Base-by-base conservation (phyloP, 179 eudicot species). In the Camellia oleifera region DNA sequence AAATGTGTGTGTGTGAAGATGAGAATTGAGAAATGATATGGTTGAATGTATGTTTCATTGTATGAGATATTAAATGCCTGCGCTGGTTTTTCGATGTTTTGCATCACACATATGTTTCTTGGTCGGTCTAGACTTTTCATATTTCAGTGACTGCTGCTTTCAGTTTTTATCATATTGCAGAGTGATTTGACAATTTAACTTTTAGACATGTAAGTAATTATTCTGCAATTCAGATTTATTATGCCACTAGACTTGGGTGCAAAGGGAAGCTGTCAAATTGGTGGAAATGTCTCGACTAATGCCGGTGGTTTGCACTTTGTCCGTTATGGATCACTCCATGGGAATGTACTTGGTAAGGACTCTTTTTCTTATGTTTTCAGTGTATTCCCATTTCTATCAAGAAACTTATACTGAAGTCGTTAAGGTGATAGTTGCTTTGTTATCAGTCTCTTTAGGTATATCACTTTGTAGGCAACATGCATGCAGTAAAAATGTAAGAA, bases 211-310 rank as follows among this genome's bases (percentile, higher is more conserved):
- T 14, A 81, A 58, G 4, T 26, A 32, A 53, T 42, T 52, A 72
- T 76, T 32, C 46, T 72, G 77, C 57, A 53, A 70, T 89, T 81
- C 84, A 96, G 99, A 81, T 96, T 90, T 83, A 87, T 92, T 69
- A 96, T 96, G 99, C 98, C 99, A 50, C 93, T 96, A 79, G 98
- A 94, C 84, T 87, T 96, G 91, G 99, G 98, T 83, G 99, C 99
- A 65, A 96, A 96, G 89, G 99, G 99, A 80, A 96, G 98, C 91
- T 96, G 99, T 84, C 99, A 96, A 85, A 94, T 94, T 81, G 99
- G 99, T 74, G 99, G 99, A 82, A 96, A 96, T 86, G 91, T 96
- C 74, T 94, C 99, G 60, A 96, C 99, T 50, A 94, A 96, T 89
- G 99, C 98, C 84, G 98, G 99, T 75, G 99, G 99, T 58, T 86